phyloP scores from a whole-genome alignment of 2,329 filamentous ascomycete genomes.

The Monosporascus sp. region DNA sequence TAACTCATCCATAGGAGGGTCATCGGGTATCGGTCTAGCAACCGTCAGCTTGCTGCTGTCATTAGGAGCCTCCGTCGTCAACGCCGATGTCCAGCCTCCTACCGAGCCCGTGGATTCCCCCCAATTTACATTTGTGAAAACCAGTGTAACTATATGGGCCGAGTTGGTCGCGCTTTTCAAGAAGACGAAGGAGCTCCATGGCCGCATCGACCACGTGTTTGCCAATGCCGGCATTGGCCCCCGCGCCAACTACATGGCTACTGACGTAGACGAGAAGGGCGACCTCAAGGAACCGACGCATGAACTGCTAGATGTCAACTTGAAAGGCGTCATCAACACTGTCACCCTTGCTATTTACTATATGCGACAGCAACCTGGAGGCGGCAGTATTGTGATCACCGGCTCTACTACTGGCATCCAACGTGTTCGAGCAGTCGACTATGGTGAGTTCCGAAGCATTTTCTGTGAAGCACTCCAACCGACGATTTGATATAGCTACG shows the following conservation, averaged over 20 bases:
- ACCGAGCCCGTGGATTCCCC: conserved; percentile 15
- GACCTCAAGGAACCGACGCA: conserved; percentile 40
- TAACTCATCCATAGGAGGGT: conserved; percentile 36
- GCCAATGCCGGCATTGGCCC: conserved; percentile 55
- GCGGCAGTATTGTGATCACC: conserved; percentile 50
- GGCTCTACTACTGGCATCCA: conserved; percentile 46
- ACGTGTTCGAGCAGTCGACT: conserved; percentile 45
- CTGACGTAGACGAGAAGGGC: conserved; percentile 43
- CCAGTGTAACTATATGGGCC: conserved; percentile 45
- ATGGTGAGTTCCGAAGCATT: conserved; percentile 29
- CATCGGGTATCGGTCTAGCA: conserved; percentile 55
- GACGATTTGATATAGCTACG: conserved; percentile 27
- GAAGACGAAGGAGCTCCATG: conserved; percentile 51
- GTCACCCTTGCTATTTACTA: conserved; percentile 42
- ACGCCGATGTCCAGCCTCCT: conserved; percentile 44
- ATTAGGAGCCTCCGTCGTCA: conserved; percentile 49
- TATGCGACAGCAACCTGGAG: conserved; percentile 39
- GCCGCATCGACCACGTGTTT: conserved; percentile 73
- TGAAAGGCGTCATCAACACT: conserved; percentile 45
- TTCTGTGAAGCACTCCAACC: background rate
- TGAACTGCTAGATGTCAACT: conserved; percentile 41
- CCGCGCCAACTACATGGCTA: conserved; percentile 38
- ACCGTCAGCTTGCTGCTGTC: conserved; percentile 46
- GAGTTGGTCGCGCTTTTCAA: conserved; percentile 48
- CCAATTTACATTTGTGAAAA: conserved; percentile 35